Evolutionary conservation across 2,329 filamentous ascomycete species (phyloP).

Genomic region (Diaporthe destruens): DNA sequence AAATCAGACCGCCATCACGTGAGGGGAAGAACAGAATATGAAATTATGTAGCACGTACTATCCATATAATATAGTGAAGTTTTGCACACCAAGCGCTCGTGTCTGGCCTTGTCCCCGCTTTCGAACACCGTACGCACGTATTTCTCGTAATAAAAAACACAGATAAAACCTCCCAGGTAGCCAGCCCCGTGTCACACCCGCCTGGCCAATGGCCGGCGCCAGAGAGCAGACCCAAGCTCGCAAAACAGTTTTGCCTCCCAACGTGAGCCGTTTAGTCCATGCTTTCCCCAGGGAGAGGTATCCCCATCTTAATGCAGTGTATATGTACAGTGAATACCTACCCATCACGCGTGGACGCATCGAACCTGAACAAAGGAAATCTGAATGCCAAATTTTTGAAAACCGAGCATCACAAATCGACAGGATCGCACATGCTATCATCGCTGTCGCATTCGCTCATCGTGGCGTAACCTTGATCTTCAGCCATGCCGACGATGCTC

Average conservation of each 20-base stretch:
- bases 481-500: slow-evolving; percentile 69
- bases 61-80: slow-evolving; percentile 6
- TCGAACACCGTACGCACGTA: slow-evolving; percentile 30
- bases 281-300: slow-evolving; percentile 3
- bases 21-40: slow-evolving; percentile 15
- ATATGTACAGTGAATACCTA: slow-evolving; percentile 34
- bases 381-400: neutral
- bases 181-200: neutral
- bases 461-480: slow-evolving; percentile 71
- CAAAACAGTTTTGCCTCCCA: slow-evolving; percentile 33
- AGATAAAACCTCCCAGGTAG: neutral
- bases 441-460: slow-evolving; percentile 64
- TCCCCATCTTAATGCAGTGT: slow-evolving; percentile 27
- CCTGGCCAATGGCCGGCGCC: slow-evolving; percentile 7
- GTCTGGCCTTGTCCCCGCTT: slow-evolving; percentile 9
- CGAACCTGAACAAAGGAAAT: slow-evolving; percentile 9
- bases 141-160: slow-evolving; percentile 11
- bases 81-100: slow-evolving; percentile 12
- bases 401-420: slow-evolving; percentile 21
- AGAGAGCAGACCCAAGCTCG: slow-evolving; percentile 12
- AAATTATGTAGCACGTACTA: slow-evolving; percentile 25
- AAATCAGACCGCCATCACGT: neutral
- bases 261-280: slow-evolving; percentile 25
- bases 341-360: slow-evolving; percentile 25
- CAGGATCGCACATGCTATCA: slow-evolving; percentile 39